These are phyloP conservation scores for Ogataea pilisensis DNA, from an alignment of 805 yeast species.

Conservation along the genomic window DNA sequence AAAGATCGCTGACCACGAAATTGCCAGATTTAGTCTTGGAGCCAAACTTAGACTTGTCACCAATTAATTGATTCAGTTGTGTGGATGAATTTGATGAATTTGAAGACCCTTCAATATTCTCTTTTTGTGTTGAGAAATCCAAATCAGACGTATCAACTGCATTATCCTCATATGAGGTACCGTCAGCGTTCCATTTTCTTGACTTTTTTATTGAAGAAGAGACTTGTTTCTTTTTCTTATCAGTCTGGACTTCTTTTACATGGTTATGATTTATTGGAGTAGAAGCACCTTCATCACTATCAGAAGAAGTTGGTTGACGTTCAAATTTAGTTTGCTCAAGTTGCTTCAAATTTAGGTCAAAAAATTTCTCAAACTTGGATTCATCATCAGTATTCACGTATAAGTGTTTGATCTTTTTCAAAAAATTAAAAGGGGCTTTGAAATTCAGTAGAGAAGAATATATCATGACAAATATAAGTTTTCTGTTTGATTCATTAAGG, in stretches of 20 bases:
- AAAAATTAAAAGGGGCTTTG: constrained; percentile 27
- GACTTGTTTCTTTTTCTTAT: constrained; percentile 13
- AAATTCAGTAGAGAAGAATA: constrained; percentile 35
- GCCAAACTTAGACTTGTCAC: constrained; percentile 40
- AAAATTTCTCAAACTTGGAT: constrained; percentile 36
- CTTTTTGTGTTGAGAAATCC: constrained; percentile 49
- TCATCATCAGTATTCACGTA: constrained; percentile 24
- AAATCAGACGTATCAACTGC: constrained; percentile 35
- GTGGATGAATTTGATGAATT: constrained; percentile 14
- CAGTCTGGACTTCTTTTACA: not conserved
- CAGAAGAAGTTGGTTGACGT: constrained; percentile 3
- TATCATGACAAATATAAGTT: constrained; percentile 39
- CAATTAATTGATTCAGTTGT: constrained; percentile 32
- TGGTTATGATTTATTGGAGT: not conserved
- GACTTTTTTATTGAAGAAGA: constrained; percentile 33
- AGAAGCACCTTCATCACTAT: constrained; percentile 3
- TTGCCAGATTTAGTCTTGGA: constrained; percentile 45
- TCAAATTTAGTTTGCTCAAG: constrained; percentile 20
- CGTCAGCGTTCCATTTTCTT: constrained; percentile 68
- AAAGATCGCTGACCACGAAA: constrained; percentile 62
- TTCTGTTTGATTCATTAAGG: constrained; percentile 33
- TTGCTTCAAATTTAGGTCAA: constrained; percentile 33
- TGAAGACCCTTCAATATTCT: constrained; percentile 13
- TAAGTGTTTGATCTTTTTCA: constrained; percentile 21
- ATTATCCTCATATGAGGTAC: constrained; percentile 44